Conservation (phyloP, 2,329 filamentous ascomycete species). For the Fusarium abutilonis region DNA sequence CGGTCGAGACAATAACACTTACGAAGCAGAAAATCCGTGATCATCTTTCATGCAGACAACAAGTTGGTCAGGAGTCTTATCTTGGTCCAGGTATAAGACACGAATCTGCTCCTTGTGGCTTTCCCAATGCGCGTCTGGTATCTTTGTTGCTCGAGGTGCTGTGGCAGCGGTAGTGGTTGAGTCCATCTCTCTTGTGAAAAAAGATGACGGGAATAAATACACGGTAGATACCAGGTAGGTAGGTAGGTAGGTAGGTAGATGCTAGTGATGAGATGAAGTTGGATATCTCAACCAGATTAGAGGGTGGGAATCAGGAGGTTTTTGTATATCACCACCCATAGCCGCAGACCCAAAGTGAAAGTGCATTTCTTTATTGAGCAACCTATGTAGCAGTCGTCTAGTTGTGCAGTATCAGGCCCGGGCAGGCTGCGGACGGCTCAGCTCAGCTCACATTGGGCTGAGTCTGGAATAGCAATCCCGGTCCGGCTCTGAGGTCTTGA, state of each 20-base stretch:
- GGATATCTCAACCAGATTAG: background rate
- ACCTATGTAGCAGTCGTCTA: no score
- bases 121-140: background rate
- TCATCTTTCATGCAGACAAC: background rate
- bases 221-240: no score
- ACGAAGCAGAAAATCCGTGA: background rate
- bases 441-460: background rate
- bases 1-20: background rate
- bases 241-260: no score
- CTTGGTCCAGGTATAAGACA: background rate
- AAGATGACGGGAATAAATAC: no score
- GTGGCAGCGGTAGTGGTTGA: background rate
- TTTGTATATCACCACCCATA: background rate
- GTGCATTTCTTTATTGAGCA: background rate
- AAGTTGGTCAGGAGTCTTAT: background rate
- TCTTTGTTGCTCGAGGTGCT: background rate
- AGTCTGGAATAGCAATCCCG: background rate
- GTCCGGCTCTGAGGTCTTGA: background rate
- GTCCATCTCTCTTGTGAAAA: no score
- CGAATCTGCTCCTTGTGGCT: background rate
- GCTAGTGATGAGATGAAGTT: background rate
- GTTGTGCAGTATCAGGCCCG: no score
- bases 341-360: background rate
- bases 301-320: background rate
- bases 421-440: background rate